Evolutionary conservation across 2,329 filamentous ascomycete genomes (phyloP).

Genomic region (Colletotrichum orbiculare): DNA sequence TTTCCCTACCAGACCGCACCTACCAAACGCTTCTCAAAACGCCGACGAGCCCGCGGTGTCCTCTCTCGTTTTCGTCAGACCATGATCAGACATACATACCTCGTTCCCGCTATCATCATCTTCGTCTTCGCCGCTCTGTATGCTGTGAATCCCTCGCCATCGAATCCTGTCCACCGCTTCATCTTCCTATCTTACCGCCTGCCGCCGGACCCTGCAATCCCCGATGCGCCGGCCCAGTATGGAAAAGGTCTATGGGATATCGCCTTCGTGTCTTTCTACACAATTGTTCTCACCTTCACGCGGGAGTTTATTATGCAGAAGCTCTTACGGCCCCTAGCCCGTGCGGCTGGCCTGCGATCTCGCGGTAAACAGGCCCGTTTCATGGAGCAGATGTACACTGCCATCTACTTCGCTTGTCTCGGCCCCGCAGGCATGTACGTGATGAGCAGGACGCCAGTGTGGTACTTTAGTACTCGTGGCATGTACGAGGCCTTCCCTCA

Average conservation of each 20-base stretch:
- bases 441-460: conserved; percentile 90
- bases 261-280: conserved; percentile 90
- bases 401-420: conserved; percentile 86
- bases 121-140: conserved; percentile 74
- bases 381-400: conserved; percentile 97
- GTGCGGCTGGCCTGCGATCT: conserved; percentile 74
- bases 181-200: conserved; percentile 92
- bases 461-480: conserved; percentile 92
- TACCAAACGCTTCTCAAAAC: conserved; percentile 61
- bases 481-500: conserved; percentile 95
- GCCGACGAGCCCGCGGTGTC: conserved; percentile 65
- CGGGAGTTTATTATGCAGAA: conserved; percentile 97
- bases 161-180: conserved; percentile 83
- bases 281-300: conserved; percentile 88
- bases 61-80: conserved; percentile 61
- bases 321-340: conserved; percentile 80
- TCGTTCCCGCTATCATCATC: conserved; percentile 76
- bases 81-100: conserved; percentile 70
- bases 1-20: conserved; percentile 16
- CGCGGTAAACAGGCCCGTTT: conserved; percentile 87
- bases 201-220: conserved; percentile 57
- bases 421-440: conserved; percentile 89
- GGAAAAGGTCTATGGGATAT: conserved; percentile 90
- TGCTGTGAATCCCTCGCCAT: conserved; percentile 77
- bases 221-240: conserved; percentile 72